Evolutionary conservation across 106 monocot genomes (phyloP).

Genomic region (Allium sativum): DNA sequence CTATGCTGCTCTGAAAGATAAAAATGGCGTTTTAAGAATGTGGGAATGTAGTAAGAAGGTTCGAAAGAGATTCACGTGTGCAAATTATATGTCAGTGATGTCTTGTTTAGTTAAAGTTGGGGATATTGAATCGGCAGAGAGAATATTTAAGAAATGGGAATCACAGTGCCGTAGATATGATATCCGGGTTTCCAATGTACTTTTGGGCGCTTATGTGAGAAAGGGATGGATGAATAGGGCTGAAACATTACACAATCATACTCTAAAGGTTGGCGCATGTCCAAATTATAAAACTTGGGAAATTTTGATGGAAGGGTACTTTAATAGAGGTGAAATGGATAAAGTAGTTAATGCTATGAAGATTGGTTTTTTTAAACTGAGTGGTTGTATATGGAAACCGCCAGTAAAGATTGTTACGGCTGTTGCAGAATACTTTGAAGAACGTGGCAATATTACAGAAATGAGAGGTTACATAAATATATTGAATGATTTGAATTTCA

Average conservation of each 20-base stretch:
- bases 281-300: slow-evolving; percentile 92
- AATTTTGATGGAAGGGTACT: slow-evolving; percentile 83
- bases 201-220: slow-evolving; percentile 69
- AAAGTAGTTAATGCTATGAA: slow-evolving; percentile 73
- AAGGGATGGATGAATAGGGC: slow-evolving; percentile 64
- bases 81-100: slow-evolving; percentile 31
- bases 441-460: slow-evolving; percentile 17
- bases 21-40: slow-evolving; percentile 21
- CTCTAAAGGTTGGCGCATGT: slow-evolving; percentile 40
- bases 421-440: slow-evolving; percentile 50
- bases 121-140: slow-evolving; percentile 50
- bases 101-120: slow-evolving; percentile 57
- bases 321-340: slow-evolving; percentile 46
- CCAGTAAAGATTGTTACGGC: slow-evolving; percentile 21
- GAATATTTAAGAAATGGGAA: slow-evolving; percentile 55
- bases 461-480: slow-evolving; percentile 29
- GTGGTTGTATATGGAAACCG: slow-evolving; percentile 61
- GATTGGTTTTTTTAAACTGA: slow-evolving; percentile 53
- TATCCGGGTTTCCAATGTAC: slow-evolving; percentile 42
- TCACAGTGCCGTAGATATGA: slow-evolving; percentile 53
- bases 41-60: slow-evolving; percentile 76
- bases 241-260: slow-evolving; percentile 24
- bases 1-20: slow-evolving; percentile 37
- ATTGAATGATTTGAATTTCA: slow-evolving; percentile 25
- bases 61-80: slow-evolving; percentile 41